These are phyloP conservation scores for Boletus rubropictus DNA, from an alignment of 768 basidiomycete genomes.

Conservation along the genomic window DNA sequence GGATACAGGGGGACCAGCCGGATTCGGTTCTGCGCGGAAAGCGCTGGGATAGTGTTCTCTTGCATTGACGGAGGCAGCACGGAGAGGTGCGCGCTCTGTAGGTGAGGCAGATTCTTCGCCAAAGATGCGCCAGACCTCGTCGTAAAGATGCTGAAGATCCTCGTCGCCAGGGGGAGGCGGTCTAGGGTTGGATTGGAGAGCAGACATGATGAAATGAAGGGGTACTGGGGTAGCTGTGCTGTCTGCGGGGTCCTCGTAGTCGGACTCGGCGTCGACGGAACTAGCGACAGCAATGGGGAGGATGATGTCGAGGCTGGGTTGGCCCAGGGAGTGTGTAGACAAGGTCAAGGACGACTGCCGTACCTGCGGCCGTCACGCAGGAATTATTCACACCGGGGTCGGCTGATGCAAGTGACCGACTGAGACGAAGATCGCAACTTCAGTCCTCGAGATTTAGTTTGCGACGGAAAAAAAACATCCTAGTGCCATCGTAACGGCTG, in stretches of 20 bases:
- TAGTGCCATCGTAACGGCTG: not conserved
- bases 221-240: not conserved
- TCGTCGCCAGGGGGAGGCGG: slow-evolving; percentile 52
- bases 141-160: slow-evolving; percentile 68
- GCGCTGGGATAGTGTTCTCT: slow-evolving; percentile 18
- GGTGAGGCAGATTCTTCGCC: slow-evolving; percentile 40
- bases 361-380: not conserved
- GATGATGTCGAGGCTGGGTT: slow-evolving; percentile 4
- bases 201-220: slow-evolving; percentile 30
- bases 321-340: not conserved
- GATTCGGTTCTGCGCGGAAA: slow-evolving; percentile 20
- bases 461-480: not conserved
- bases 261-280: not conserved
- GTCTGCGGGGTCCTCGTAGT: not conserved
- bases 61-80: slow-evolving; percentile 11
- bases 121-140: slow-evolving; percentile 70
- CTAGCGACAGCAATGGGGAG: not conserved
- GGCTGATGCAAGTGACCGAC: not conserved
- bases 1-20: slow-evolving; percentile 5
- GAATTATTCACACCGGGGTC: slow-evolving; percentile 4
- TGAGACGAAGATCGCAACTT: not conserved
- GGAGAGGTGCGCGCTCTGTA: slow-evolving; percentile 23
- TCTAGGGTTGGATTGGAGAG: slow-evolving; percentile 31
- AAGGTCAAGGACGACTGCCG: not conserved
- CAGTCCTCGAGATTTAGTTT: too few species aligned